Conservation (phyloP, 768 basidiomycete species). For the Lentinus brumalis region DNA sequence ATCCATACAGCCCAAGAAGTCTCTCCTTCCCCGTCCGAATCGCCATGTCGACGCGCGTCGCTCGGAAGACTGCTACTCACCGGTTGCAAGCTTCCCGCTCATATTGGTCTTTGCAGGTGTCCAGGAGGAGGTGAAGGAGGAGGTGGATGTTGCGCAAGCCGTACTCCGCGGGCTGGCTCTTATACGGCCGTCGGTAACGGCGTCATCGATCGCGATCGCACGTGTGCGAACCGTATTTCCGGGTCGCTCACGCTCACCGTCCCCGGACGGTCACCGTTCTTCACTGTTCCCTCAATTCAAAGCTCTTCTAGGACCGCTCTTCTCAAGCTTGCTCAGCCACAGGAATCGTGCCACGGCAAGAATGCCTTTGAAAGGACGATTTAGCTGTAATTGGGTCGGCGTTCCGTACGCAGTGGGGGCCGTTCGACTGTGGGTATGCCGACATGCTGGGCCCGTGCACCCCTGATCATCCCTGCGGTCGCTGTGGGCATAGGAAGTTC, state of each 20-base stretch:
- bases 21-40: background rate
- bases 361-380: no score
- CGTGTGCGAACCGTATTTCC: slow-evolving; percentile 9
- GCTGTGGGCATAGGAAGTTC: no score
- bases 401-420: no score
- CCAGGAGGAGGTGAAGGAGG: background rate
- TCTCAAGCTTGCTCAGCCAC: background rate
- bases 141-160: background rate
- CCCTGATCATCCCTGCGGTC: no score
- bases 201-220: slow-evolving; percentile 21
- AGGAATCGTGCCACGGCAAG: no score
- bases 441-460: no score
- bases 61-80: slow-evolving; percentile 34
- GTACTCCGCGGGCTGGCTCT: slow-evolving; percentile 4
- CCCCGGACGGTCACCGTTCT: slow-evolving; percentile 2
- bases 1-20: background rate
- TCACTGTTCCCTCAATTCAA: background rate
- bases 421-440: no score
- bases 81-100: slow-evolving; percentile 68
- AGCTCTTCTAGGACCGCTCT: background rate
- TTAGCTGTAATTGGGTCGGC: no score
- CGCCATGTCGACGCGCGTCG: background rate
- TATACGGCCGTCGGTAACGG: slow-evolving; percentile 14
- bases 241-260: slow-evolving; percentile 9
- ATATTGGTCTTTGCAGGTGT: slow-evolving; percentile 35